Base-by-base conservation (phyloP, 2,329 filamentous ascomycete genomes). In the Aspergillus ochraceoroseus region DNA sequence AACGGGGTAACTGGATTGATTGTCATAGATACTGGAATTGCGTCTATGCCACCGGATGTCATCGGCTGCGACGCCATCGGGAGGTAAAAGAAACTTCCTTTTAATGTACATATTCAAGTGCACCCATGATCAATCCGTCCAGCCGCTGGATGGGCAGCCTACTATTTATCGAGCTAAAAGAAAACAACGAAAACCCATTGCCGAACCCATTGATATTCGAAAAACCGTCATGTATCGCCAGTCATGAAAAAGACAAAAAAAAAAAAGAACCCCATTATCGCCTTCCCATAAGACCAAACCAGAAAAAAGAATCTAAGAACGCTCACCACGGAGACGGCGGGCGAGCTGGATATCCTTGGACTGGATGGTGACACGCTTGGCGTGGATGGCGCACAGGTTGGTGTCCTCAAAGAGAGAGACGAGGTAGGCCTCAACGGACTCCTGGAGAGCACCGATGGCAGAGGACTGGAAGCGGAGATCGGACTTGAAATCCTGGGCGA, bases 401-500 rank as follows among this genome's bases (percentile, higher is more conserved):
- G 90, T 95, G 68, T 96, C 90, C 73, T 96, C 89, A 61, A 96
- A 96, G 53, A 96, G 83, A 30, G 89, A 94, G 71, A 96, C 89
- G 62, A 98, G 85, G 75, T 95, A 96, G 2, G 92, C 94, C 77
- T 98, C 92, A 54, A 95, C 89, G 40, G 92, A 95, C 78, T 98
- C 92, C 75, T 98, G 90, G 27, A 98, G 83, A 53, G 92, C 92
- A 63, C 87, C 86, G 66, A 98, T 95, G 68, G 92, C 92, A 32
- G 90, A 95, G 15, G 87, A 94, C 77, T 98, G 92, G 87, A 95
- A 98, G 66, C 89, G 86, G 49, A 94, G 84, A 55, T 94, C 85
- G 58, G 85, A 89, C 76, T 94, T 94, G 79, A 95, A 88, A 73
- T 94, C 86, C 70, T 94, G 84, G 26, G 88, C 88, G 49, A 96